Evolutionary conservation across 495 filamentous ascomycete species (phyloP), one percentile per base, ranked within the genome.

Genomic region (Xanthoparmelia taractica): DNA sequence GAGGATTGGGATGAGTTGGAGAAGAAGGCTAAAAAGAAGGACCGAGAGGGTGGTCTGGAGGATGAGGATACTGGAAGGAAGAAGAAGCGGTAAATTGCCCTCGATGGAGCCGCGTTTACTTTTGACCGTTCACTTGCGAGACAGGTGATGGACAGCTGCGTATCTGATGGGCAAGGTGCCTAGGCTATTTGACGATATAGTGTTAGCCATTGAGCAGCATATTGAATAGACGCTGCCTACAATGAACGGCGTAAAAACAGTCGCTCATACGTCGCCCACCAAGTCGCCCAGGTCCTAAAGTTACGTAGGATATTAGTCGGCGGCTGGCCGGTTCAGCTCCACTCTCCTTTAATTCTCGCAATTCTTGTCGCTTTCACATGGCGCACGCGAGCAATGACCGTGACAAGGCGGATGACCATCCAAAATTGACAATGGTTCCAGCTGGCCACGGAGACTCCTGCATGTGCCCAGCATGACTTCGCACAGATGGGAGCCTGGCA

Each of bases 1-100:
- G 91, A 96, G 72, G 90, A 93, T 65, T 96, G 91, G 91, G 92
- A 96, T 72, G 91, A 93, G 72, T 70, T 96, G 65, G 92, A 96
- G 77, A 83, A 85, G 75, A 95, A 96, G 77, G 91, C 92, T 15
- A 92, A 88, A 76, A 87, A 86, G 75, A 89, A 91, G 72, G 92
- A 97, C 76, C 77, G 85, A 63, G 91, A 96, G 75, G 79, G 79
- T 47, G 84, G 79, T 13, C 66, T 85, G 62, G 86, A 89, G 8
- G 90, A 91, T 54, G 91, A 92, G 68, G 86, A 87, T 45, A 75
- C 77, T 31, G 74, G 75, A 23, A 85, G 83, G 58, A 85, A 83
- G 73, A 75, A 77, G 61, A 84, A 83, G 75, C 76, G 82, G 61
- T 82, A 69, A 67, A 38, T 52, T 13, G 7, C 23, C 12, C 25